Conservation (phyloP, 371 early-diverging fungal genomes). For the Paraphysoderma sedebokerense region DNA sequence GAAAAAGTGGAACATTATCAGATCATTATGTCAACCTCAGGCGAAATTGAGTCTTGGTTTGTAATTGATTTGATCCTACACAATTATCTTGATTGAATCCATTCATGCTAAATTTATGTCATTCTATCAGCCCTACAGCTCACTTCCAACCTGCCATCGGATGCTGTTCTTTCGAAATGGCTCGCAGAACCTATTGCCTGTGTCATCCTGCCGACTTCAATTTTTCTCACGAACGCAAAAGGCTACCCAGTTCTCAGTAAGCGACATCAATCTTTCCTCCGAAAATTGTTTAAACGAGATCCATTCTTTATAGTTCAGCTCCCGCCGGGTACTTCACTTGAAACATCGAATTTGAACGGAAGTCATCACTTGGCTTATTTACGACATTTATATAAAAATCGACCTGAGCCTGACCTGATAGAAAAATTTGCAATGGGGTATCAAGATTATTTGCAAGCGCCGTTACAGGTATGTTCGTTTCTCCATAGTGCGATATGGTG, state of each 20-base stretch:
- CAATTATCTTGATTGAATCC: no score
- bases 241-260: conserved; percentile 77
- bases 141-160: no score
- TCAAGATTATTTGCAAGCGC: conserved; percentile 74
- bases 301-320: background rate
- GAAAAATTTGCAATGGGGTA: conserved; percentile 62
- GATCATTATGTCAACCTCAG: no score
- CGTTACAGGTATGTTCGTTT: conserved; percentile 33
- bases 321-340: background rate
- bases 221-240: conserved; percentile 56
- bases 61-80: no score
- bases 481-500: background rate
- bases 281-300: conserved; percentile 24
- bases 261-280: conserved; percentile 47
- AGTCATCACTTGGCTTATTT: background rate
- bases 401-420: conserved; percentile 36
- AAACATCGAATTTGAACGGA: background rate
- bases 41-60: no score
- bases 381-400: conserved; percentile 33
- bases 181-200: conserved; percentile 67
- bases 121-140: no score
- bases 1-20: conserved; percentile 47
- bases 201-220: conserved; percentile 44
- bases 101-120: no score
- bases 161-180: no score